Evolutionary conservation across 1,139 yeast species (phyloP).

Genomic region (Blastobotrys aristatus): DNA sequence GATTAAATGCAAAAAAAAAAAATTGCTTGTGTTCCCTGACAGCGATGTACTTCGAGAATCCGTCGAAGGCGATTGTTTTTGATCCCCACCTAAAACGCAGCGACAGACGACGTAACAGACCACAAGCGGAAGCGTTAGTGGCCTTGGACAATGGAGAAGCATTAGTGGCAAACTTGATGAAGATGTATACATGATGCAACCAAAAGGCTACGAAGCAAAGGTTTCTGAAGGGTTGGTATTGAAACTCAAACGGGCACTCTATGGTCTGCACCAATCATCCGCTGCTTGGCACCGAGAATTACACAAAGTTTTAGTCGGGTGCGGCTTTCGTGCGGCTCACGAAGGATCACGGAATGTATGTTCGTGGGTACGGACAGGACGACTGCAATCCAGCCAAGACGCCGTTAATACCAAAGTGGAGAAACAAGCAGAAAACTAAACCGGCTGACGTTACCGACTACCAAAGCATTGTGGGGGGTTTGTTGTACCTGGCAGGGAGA

Average conservation of each 20-base stretch:
- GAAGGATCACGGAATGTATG: not conserved
- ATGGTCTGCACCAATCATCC: slow-evolving; percentile 27
- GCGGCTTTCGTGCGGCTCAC: slow-evolving; percentile 8
- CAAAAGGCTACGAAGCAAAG: not conserved
- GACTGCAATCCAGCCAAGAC: no score
- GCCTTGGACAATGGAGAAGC: no score
- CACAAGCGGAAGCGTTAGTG: no score
- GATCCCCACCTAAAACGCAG: no score
- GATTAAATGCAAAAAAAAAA: no score
- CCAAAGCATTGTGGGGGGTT: not conserved
- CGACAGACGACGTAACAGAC: no score
- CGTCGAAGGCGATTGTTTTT: no score
- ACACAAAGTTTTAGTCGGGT: not conserved
- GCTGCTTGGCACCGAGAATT: slow-evolving; percentile 19
- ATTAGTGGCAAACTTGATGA: slow-evolving; percentile 17
- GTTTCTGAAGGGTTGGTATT: slow-evolving; percentile 13
- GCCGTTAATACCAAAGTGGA: no score
- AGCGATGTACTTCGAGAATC: no score
- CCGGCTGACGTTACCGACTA: no score
- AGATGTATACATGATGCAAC: not conserved
- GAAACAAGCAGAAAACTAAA: no score
- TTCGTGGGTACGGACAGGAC: not conserved
- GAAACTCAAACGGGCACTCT: slow-evolving; percentile 21
- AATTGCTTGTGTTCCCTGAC: no score
- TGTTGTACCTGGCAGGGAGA: not conserved